Evolutionary conservation across 345 rosid genomes (phyloP), one percentile per base, ranked within the genome.

Genomic region (Pseudoturritis turrita): DNA sequence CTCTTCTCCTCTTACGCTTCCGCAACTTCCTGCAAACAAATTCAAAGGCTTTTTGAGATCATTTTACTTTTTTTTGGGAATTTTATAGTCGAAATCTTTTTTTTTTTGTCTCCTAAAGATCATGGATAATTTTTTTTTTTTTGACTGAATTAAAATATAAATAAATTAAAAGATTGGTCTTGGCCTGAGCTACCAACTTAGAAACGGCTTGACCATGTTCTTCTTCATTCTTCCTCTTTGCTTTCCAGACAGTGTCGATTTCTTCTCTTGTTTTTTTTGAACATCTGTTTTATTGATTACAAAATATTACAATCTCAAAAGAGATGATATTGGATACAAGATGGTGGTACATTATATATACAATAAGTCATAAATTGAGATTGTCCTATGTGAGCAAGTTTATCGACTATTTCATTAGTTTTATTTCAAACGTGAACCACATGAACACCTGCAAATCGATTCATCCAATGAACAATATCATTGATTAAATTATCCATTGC

Each of bases 211-310:
- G 69, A 41, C 78, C 79, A 68, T 82, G 87, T 35, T 89, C 91
- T 43, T 81, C 91, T 52, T 89, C 89, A 1, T 5, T 71, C 69
- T 83, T 84, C 85, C 88, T 87, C 80, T 86, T 82, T 43, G 69
- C 43, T 52, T 72, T 85, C 98, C 98, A 87, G 75, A 77, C 91
- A 37, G 87, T 85, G 1, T 91, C 88, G 46, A 91, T 91, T 46
- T 85, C n/a, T n/a, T n/a, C n/a, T n/a, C n/a, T n/a, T n/a, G n/a
- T n/a, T n/a, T n/a, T n/a, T n/a, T n/a, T n/a, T n/a, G n/a, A n/a
- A n/a, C n/a, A n/a, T n/a, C n/a, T n/a, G n/a, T n/a, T n/a, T n/a
- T n/a, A n/a, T n/a, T n/a, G n/a, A n/a, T n/a, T n/a, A n/a, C n/a
- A n/a, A n/a, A n/a, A n/a, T n/a, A n/a, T n/a, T n/a, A n/a, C n/a